Percentiles rank a stretch among this genome's conserved stretches.
phyloP scores from a whole-genome alignment of 2,329 filamentous ascomycete genomes.

The Clonostachys solani region DNA sequence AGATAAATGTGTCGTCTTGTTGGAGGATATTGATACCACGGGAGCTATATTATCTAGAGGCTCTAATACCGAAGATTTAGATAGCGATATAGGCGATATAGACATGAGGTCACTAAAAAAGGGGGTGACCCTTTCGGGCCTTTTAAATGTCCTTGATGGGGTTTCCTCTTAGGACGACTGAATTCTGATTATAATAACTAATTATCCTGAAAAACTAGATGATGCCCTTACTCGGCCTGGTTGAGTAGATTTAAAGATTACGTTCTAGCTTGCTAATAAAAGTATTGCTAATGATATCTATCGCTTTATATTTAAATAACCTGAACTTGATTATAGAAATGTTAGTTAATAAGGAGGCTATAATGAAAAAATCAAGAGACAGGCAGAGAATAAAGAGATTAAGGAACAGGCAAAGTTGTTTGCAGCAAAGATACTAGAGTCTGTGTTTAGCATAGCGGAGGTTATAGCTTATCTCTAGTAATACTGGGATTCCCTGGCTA shows the following conservation, averaged over 20 bases:
- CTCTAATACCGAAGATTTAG: slow-evolving; percentile 9
- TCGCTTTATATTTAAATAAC: no score
- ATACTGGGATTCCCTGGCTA: no score
- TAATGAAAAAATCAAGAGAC: no score
- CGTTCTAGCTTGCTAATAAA: slow-evolving; percentile 54
- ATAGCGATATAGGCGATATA: slow-evolving; percentile 11
- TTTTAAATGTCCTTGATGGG: slow-evolving; percentile 81
- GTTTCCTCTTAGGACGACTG: slow-evolving; percentile 76
- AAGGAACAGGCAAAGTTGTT: no score
- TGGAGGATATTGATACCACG: slow-evolving; percentile 64
- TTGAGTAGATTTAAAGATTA: slow-evolving; percentile 65
- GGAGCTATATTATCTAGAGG: slow-evolving; percentile 23
- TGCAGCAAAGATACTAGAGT: no score
- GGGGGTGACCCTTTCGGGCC: slow-evolving; percentile 70
- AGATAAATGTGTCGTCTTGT: slow-evolving; percentile 57
- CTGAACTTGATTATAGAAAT: no score
- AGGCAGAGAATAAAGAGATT: no score
- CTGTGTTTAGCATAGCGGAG: no score
- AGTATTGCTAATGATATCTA: no score
- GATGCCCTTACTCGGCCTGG: slow-evolving; percentile 71
- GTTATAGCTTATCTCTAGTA: no score
- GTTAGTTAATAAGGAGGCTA: no score
- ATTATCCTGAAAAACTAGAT: slow-evolving; percentile 69
- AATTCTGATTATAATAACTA: slow-evolving; percentile 80
- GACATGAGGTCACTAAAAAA: slow-evolving; percentile 14